Percentiles rank a stretch among this genome's conserved stretches.
phyloP scores from a whole-genome alignment of 225 moss, liverwort and hornwort species.

The Straminergon stramineum region DNA sequence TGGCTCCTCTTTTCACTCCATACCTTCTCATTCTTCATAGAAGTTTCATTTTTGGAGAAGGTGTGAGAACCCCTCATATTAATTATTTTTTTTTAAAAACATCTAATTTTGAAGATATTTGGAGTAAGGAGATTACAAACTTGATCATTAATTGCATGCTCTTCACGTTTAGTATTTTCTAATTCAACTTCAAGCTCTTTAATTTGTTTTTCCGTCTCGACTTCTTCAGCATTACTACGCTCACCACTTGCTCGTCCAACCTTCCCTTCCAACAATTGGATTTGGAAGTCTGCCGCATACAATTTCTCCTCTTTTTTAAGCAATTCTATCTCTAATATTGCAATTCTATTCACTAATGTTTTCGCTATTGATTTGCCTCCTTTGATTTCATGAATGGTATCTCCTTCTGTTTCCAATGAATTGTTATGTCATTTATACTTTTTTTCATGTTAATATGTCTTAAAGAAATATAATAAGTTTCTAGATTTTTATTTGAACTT shows the following conservation, averaged over 20 bases:
- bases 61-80: too few species aligned
- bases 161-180: slow-evolving; percentile 39
- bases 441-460: not conserved
- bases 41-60: too few species aligned
- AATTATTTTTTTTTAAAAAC: not conserved
- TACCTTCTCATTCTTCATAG: too few species aligned
- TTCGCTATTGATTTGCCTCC: slow-evolving; percentile 76
- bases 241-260: slow-evolving; percentile 71
- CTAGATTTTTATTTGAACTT: not conserved
- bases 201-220: slow-evolving; percentile 45
- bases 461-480: not conserved
- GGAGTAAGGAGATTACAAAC: not conserved
- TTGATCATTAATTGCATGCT: slow-evolving; percentile 46
- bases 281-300: slow-evolving; percentile 72
- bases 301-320: slow-evolving; percentile 70
- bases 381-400: slow-evolving; percentile 62
- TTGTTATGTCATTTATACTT: too few species aligned
- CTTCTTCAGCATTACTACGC: slow-evolving; percentile 35
- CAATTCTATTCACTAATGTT: slow-evolving; percentile 46
- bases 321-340: slow-evolving; percentile 51
- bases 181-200: slow-evolving; percentile 60
- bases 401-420: slow-evolving; percentile 23
- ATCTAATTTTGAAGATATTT: not conserved
- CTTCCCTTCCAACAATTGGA: slow-evolving; percentile 72
- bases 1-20: too few species aligned